Conservation (phyloP, 1,139 yeast genomes). For the Trichomonascaceae sp. region DNA sequence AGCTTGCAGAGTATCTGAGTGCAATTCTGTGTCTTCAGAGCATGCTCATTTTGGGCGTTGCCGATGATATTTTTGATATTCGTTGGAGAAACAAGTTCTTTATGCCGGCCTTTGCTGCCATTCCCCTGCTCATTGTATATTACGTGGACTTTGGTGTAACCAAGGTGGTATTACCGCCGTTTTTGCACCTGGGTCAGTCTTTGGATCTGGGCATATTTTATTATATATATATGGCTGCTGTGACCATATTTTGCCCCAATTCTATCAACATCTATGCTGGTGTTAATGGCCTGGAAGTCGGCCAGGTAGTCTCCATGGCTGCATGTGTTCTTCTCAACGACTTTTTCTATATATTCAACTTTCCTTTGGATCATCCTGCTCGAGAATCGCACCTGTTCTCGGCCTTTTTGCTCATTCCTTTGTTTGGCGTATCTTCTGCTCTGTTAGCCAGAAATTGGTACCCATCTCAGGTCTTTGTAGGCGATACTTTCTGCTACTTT, state of each 20-base stretch:
- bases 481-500: slow-evolving; percentile 96
- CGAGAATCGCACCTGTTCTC: slow-evolving; percentile 79
- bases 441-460: slow-evolving; percentile 76
- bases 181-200: slow-evolving; percentile 41
- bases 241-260: slow-evolving; percentile 91
- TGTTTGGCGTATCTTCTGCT: slow-evolving; percentile 77
- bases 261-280: slow-evolving; percentile 97
- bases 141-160: slow-evolving; percentile 94
- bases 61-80: slow-evolving; percentile 91
- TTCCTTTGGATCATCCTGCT: slow-evolving; percentile 51
- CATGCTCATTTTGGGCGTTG: slow-evolving; percentile 78
- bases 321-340: slow-evolving; percentile 70
- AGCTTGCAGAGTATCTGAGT: slow-evolving; percentile 77
- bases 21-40: slow-evolving; percentile 79
- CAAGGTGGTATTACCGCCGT: slow-evolving; percentile 75
- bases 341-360: slow-evolving; percentile 53
- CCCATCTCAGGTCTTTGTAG: slow-evolving; percentile 92
- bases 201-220: slow-evolving; percentile 75
- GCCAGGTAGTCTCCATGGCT: slow-evolving; percentile 81
- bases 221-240: slow-evolving; percentile 83
- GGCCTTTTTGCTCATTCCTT: slow-evolving; percentile 72
- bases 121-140: slow-evolving; percentile 85
- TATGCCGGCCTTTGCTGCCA: slow-evolving; percentile 88
- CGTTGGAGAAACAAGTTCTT: slow-evolving; percentile 97
- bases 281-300: slow-evolving; percentile 91